Conservation (phyloP, 2,329 filamentous ascomycete species). For the Pezicula neosporulosa region DNA sequence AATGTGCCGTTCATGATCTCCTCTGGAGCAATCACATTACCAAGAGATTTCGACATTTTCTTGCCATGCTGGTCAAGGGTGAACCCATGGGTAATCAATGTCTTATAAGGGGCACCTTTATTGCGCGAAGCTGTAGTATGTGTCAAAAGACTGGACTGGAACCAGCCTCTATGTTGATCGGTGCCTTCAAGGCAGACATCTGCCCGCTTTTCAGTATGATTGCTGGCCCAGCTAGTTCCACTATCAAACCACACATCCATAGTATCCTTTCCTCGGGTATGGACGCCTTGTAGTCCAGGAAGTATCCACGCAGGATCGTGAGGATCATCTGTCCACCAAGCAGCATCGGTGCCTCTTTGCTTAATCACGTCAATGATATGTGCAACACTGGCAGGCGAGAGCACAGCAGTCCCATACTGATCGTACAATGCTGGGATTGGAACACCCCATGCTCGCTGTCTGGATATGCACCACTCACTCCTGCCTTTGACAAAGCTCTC, state of each 20-base stretch:
- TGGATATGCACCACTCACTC: slow-evolving; percentile 96
- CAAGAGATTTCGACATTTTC: slow-evolving; percentile 98
- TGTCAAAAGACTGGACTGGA: slow-evolving; percentile 92
- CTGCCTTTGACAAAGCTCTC: slow-evolving; percentile 83
- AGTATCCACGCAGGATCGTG: slow-evolving; percentile 79
- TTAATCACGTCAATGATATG: slow-evolving; percentile 81
- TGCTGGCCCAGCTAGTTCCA: slow-evolving; percentile 83
- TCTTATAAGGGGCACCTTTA: slow-evolving; percentile 70
- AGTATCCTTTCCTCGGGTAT: slow-evolving; percentile 80
- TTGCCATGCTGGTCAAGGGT: slow-evolving; percentile 85
- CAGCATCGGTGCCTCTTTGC: slow-evolving; percentile 76
- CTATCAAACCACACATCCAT: slow-evolving; percentile 99
- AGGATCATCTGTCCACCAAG: slow-evolving; percentile 85
- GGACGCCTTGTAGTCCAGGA: slow-evolving; percentile 55
- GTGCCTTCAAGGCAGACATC: slow-evolving; percentile 93
- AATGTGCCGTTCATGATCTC: slow-evolving; percentile 84
- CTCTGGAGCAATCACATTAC: slow-evolving; percentile 77
- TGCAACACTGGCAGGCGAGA: slow-evolving; percentile 73
- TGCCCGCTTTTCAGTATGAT: slow-evolving; percentile 44
- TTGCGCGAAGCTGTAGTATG: slow-evolving; percentile 50
- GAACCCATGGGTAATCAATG: slow-evolving; percentile 93
- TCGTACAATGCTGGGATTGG: slow-evolving; percentile 91
- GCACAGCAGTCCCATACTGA: slow-evolving; percentile 67
- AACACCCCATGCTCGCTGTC: slow-evolving; percentile 93
- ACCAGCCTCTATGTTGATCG: slow-evolving; percentile 97